Evolutionary conservation across 306 rosid species (phyloP).

Genomic region (Neltuma alba): DNA sequence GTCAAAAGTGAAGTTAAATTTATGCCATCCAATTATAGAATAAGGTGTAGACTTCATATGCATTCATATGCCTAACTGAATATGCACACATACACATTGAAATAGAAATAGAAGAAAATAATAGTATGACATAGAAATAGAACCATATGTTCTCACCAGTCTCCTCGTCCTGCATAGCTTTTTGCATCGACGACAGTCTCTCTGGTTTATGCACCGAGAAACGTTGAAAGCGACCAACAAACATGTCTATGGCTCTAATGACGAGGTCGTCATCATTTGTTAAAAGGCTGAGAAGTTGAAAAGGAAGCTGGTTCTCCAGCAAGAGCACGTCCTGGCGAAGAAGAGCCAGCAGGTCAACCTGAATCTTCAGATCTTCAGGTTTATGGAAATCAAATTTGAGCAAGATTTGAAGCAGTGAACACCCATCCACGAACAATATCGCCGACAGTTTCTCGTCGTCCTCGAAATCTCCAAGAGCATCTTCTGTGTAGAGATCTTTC

Average conservation of each 20-base stretch:
- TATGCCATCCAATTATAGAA: too few species aligned
- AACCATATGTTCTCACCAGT: too few species aligned
- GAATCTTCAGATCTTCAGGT: background rate
- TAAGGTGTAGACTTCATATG: too few species aligned
- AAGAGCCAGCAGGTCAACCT: slow-evolving; percentile 23
- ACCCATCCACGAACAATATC: slow-evolving; percentile 25
- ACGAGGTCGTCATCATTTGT: background rate
- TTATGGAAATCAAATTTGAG: background rate
- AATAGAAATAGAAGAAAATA: too few species aligned
- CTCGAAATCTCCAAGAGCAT: background rate
- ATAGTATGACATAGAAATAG: too few species aligned
- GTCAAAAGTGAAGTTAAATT: too few species aligned
- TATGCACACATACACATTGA: too few species aligned
- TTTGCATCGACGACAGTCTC: background rate
- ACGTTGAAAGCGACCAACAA: background rate
- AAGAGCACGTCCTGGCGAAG: slow-evolving; percentile 29
- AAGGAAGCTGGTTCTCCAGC: slow-evolving; percentile 37
- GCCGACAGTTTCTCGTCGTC: background rate
- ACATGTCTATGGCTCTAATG: background rate
- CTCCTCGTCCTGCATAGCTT: background rate
- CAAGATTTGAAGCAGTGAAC: slow-evolving; percentile 28
- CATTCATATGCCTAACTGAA: too few species aligned
- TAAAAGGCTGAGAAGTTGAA: background rate
- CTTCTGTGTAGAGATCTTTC: background rate
- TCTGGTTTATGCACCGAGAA: background rate